A percentile compares a stretch with the other conserved stretches of the same genome.
phyloP scores from a whole-genome alignment of 169 alveolate genomes.

The Plasmodium yoelii region DNA sequence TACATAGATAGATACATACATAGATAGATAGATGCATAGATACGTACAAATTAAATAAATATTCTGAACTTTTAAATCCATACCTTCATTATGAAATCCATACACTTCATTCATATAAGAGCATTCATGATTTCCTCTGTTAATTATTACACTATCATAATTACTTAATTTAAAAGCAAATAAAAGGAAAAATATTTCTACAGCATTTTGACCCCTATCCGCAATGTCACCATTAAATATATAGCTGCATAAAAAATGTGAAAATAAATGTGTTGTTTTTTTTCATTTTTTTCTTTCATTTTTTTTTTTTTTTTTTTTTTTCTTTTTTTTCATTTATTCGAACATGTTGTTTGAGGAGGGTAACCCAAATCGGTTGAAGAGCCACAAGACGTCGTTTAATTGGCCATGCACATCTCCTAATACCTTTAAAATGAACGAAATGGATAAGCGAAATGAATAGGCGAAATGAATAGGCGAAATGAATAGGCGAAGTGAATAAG shows the following conservation, averaged over 20 bases:
- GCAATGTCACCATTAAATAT: conserved; percentile 94
- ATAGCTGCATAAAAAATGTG: conserved; percentile 60
- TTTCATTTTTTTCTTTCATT: not conserved
- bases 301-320: too few relatives aligned
- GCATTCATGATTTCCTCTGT: conserved; percentile 94
- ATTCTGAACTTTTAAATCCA: not conserved
- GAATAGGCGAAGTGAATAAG: too few relatives aligned
- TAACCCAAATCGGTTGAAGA: conserved; percentile 91
- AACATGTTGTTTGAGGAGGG: conserved; percentile 89
- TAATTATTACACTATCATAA: conserved; percentile 89
- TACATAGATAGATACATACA: too few relatives aligned
- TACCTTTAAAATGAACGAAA: too few relatives aligned
- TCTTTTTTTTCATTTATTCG: too few relatives aligned
- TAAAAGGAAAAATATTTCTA: conserved; percentile 89
- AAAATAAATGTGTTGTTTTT: not conserved
- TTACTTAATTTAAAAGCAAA: conserved; percentile 90
- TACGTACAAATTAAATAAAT: not conserved
- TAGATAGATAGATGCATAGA: too few relatives aligned
- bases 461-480: too few relatives aligned
- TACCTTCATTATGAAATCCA: conserved; percentile 91
- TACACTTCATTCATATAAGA: conserved; percentile 93
- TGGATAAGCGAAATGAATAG: too few relatives aligned
- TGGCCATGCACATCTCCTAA: conserved; percentile 95
- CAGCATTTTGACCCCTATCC: conserved; percentile 92
- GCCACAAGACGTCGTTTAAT: conserved; percentile 91